Base-by-base conservation (phyloP, 495 filamentous ascomycete genomes). In the Penicillium desertorum region DNA sequence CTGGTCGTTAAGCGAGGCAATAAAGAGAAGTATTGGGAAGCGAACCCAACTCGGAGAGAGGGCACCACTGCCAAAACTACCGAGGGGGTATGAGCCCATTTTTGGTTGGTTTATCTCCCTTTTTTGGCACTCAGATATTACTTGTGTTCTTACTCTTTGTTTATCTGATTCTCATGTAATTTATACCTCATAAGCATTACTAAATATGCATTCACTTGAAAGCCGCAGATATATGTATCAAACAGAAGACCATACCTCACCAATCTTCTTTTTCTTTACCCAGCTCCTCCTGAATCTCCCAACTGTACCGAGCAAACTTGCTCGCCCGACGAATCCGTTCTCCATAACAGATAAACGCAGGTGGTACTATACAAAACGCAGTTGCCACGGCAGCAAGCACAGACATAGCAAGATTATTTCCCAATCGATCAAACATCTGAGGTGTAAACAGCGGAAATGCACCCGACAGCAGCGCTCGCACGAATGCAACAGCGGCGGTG, bases 11-110 rank as follows among this genome's bases (percentile, higher is more conserved):
- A 79, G 6, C 76, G 64, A 55, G 79, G 81, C 32, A 78, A 79
- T 64, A 58, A 76, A 49, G 69, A 69, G 32, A 76, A 71, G 37
- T 87, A 82, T 62, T 87, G 84, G 84, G 83, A 87, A 58, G 34
- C 32, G 2, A 43, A n/a, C n/a, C 14, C 34, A 16, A n/a, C 41
- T n/a, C 30, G 3, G 12, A n/a, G 19, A 19, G 27, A 48, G n/a
- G 25, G 27, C 1, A 14, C 27, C 22, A 23, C 37, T 20, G 2
- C 46, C 19, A 20, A 14, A 17, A 11, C 41, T 9, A 22, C 27
- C 2, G 47, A 48, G 29, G 29, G 20, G 3, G 58, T 37, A 27
- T 63, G 30, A 17, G n/a, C 7, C 7, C 20, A 8, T 50, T 45
- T 23, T 50, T 1, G 22, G 30, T 27, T 1, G 44, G 4, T 29